Evolutionary conservation across 306 rosid genomes (phyloP).

Genomic region (Trifolium dubium): DNA sequence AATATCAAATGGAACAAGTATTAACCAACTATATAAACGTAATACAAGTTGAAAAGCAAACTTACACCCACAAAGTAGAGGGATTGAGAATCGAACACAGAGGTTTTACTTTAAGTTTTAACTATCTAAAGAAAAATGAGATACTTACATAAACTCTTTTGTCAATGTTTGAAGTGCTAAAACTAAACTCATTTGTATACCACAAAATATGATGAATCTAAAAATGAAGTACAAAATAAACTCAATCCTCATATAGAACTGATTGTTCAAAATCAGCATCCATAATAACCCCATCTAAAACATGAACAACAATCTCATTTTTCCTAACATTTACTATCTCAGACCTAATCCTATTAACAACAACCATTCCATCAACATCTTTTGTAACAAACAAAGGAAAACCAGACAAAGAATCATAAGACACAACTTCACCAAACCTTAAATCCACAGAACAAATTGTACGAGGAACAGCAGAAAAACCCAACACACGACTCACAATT

Average conservation of each 20-base stretch:
- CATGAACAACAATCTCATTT: conserved; percentile 61
- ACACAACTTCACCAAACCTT: conserved; percentile 48
- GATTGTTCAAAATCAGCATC: conserved; percentile 82
- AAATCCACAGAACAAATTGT: conserved; percentile 52
- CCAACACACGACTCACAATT: conserved; percentile 64
- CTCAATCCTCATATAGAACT: conserved; percentile 45
- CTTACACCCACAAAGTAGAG: too few relatives aligned
- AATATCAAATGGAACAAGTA: too few relatives aligned
- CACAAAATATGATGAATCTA: background rate
- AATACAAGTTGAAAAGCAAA: background rate
- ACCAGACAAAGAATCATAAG: conserved; percentile 81
- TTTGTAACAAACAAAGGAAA: conserved; percentile 61
- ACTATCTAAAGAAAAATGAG: background rate
- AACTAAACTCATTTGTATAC: background rate
- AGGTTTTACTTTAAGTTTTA: too few relatives aligned
- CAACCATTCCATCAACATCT: conserved; percentile 64
- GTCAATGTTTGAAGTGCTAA: conserved; percentile 5
- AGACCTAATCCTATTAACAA: conserved; percentile 73
- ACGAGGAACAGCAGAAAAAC: conserved; percentile 78
- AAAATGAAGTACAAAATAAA: background rate
- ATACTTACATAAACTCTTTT: conserved; percentile 2
- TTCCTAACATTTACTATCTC: conserved; percentile 61
- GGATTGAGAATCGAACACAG: too few relatives aligned
- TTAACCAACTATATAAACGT: background rate
- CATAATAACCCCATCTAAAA: conserved; percentile 85